Evolutionary conservation across 257 asterid genomes (phyloP), one percentile per base, ranked within the genome.

Genomic region (Rubia yunnanensis): DNA sequence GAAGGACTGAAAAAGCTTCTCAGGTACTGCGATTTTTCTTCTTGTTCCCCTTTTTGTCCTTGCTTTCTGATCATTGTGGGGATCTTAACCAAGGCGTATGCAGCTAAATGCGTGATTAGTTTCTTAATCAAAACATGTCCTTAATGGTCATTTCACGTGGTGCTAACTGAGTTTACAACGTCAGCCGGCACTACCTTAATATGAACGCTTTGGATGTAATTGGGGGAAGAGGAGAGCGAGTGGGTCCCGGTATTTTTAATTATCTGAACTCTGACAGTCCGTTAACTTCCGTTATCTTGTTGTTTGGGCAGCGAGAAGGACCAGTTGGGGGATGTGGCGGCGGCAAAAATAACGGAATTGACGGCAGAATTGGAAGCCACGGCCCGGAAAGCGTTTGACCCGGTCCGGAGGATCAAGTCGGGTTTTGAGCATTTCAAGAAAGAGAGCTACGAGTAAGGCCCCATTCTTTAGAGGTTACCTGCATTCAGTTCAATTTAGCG

Each of bases 1-100:
- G 88, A 84, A 48, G 90, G 89, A 61, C 78, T 87, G 62, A 70
- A 78, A 79, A 87, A 85, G 82, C 92, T 87, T 77, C 89, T 87
- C 73, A 85, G 95, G 95, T 87, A 14, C 52, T 22, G 34, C 24
- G 3, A 23, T 20, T 44, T 41, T 39, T 52, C 61, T 63, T 28
- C 39, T 5, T 50, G 69, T 59, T 46, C 9, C 23, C 28, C 2
- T 23, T 63, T 63, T 32, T 69, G 36, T 49, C 55, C 72, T 24
- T 65, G 58, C 13, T 6, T 55, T 41, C 49, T 60, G 49, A 38
- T 34, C 58, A n/a, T 23, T 69, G 58, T 76, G 50, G 74, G 80
- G 77, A 80, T 72, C 59, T 10, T 6, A 56, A 30, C 70, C 24
- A 5, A 7, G 3, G 2, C 23, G 23, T 48, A 3, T 66, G 27